A percentile compares a stretch with the other conserved stretches of the same genome.
Conservation (phyloP, 2,329 filamentous ascomycete species). For the Ophiostoma sp. region DNA sequence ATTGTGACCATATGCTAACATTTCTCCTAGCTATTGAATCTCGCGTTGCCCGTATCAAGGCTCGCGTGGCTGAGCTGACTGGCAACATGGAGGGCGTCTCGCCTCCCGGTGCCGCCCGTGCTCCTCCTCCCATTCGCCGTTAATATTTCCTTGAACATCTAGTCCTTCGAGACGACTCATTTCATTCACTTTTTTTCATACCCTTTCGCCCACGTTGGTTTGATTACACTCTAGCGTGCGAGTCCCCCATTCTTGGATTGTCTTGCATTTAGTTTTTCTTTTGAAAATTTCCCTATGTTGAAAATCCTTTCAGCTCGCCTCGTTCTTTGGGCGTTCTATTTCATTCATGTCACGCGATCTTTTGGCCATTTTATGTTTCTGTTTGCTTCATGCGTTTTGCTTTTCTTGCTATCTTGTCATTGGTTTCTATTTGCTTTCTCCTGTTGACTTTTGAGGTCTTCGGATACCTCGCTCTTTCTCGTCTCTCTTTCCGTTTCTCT, state of each 20-base stretch:
- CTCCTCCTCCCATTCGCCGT: slow-evolving; percentile 36
- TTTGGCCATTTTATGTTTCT: neutral
- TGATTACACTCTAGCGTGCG: neutral
- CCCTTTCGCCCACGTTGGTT: neutral
- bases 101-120: slow-evolving; percentile 40
- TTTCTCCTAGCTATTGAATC: slow-evolving; percentile 77
- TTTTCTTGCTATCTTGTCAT: neutral
- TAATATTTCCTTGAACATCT: neutral
- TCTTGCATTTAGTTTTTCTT: neutral
- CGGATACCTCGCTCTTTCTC: neutral
- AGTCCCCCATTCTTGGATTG: neutral
- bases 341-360: neutral
- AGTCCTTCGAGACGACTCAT: neutral
- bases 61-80: slow-evolving; percentile 90
- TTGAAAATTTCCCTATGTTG: neutral
- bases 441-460: neutral
- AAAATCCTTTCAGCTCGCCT: neutral
- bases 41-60: slow-evolving; percentile 95
- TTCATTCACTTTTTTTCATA: neutral
- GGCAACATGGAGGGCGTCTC: slow-evolving; percentile 69
- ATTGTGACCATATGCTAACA: no score
- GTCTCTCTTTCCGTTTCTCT: neutral
- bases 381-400: neutral
- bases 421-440: neutral
- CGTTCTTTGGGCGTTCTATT: neutral